Conservation (phyloP, 2,329 filamentous ascomycete genomes). For the Pyrenochaeta sp. region DNA sequence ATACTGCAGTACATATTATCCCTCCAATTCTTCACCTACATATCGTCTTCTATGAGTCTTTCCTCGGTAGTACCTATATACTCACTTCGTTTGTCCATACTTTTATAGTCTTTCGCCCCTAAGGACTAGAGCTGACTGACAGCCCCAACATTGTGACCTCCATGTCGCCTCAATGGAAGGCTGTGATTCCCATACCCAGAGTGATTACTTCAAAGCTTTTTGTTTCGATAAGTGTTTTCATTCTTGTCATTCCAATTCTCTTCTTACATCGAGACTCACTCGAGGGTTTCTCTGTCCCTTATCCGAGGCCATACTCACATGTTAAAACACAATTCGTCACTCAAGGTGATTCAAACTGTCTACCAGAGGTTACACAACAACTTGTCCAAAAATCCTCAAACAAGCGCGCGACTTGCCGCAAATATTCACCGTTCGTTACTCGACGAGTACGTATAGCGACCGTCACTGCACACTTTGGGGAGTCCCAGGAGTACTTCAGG, state of each 20-base stretch:
- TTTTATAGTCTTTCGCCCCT: neutral
- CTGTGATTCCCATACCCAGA: neutral
- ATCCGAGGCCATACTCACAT: conserved; percentile 9
- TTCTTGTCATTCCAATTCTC: conserved; percentile 9
- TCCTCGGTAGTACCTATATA: too few species aligned
- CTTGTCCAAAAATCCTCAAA: conserved; percentile 18
- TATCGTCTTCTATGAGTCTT: neutral
- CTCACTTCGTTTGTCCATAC: neutral
- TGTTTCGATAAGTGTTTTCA: conserved; percentile 8
- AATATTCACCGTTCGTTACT: conserved; percentile 21
- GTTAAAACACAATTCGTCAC: conserved; percentile 18
- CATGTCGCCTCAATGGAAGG: neutral
- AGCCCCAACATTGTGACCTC: neutral
- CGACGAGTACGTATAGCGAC: conserved; percentile 42
- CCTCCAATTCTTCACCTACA: neutral
- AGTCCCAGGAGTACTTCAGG: conserved; percentile 49
- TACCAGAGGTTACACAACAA: conserved; percentile 17
- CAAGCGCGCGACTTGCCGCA: conserved; percentile 23
- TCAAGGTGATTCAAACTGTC: conserved; percentile 21
- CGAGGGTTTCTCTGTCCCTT: conserved; percentile 12
- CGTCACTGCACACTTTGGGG: conserved; percentile 51
- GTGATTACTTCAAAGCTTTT: neutral
- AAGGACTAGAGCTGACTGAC: neutral
- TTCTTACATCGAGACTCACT: conserved; percentile 11
- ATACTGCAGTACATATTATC: neutral